phyloP scores from a whole-genome alignment of 139 green algal genomes.

The Tetraselmis chui region DNA sequence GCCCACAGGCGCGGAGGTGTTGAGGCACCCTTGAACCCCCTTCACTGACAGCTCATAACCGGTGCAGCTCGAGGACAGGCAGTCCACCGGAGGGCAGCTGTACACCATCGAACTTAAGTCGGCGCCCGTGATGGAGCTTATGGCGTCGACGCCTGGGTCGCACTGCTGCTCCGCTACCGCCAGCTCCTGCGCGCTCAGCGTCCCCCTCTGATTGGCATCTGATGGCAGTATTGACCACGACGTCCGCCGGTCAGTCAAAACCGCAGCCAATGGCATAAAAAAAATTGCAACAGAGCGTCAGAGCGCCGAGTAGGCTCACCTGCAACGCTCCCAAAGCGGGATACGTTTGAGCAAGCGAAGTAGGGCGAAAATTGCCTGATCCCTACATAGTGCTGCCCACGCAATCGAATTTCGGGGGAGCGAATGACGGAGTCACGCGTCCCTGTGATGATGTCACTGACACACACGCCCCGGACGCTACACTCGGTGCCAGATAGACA shows the following conservation, averaged over 20 bases:
- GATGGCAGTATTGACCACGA: too few relatives aligned
- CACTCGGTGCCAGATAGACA: not conserved
- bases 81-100: not conserved
- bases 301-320: too few relatives aligned
- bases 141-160: not conserved
- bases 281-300: too few relatives aligned
- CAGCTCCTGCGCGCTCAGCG: not conserved
- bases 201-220: too few relatives aligned
- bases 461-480: not conserved
- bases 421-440: not conserved
- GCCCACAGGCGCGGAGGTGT: not conserved
- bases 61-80: not conserved
- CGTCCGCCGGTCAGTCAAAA: too few relatives aligned
- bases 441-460: not conserved
- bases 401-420: not conserved
- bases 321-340: not conserved
- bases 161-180: not conserved
- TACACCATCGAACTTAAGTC: not conserved
- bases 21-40: not conserved
- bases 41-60: not conserved
- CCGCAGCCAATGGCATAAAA: too few relatives aligned
- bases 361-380: not conserved
- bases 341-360: not conserved
- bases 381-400: not conserved
- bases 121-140: not conserved